Conservation (phyloP, 2,329 filamentous ascomycete species). For the Sphaceloma murrayae region DNA sequence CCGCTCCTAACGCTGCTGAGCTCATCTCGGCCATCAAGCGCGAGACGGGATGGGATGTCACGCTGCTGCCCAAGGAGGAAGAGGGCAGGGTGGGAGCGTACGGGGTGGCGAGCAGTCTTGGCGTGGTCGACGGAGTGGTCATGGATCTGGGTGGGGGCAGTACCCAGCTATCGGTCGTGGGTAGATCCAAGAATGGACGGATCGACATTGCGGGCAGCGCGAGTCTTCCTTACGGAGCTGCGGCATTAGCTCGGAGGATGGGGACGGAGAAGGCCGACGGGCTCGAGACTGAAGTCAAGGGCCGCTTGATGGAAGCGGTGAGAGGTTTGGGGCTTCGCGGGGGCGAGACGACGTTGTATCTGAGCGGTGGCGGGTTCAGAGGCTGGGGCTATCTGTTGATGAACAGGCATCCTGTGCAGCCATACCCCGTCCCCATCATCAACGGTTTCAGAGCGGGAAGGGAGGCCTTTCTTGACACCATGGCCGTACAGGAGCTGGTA, state of each 20-base stretch:
- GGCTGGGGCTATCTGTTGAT: constrained; percentile 87
- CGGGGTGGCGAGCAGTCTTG: constrained; percentile 69
- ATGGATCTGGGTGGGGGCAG: constrained; percentile 78
- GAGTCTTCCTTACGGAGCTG: constrained; percentile 61
- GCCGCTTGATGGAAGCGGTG: constrained; percentile 30
- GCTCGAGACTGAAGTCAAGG: constrained; percentile 34
- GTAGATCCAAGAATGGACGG: constrained; percentile 38
- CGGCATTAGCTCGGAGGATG: constrained; percentile 51
- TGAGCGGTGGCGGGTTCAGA: constrained; percentile 82
- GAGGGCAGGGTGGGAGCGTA: constrained; percentile 76
- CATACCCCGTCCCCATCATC: constrained; percentile 76
- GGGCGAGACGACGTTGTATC: constrained; percentile 60
- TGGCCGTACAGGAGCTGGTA: constrained; percentile 35
- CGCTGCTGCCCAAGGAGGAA: constrained; percentile 65
- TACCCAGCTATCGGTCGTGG: constrained; percentile 60
- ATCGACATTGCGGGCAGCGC: constrained; percentile 45
- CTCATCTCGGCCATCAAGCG: constrained; percentile 57
- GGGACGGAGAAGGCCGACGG: constrained; percentile 34
- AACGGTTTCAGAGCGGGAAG: constrained; percentile 64
- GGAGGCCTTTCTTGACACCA: constrained; percentile 50
- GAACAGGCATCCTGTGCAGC: constrained; percentile 60
- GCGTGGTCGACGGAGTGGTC: constrained; percentile 62
- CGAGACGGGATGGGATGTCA: constrained; percentile 57
- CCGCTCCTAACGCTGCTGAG: constrained; percentile 60
- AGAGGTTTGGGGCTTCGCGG: constrained; percentile 26